phyloP scores from a whole-genome alignment of 306 rosid species.

The Castanea mollissima region DNA sequence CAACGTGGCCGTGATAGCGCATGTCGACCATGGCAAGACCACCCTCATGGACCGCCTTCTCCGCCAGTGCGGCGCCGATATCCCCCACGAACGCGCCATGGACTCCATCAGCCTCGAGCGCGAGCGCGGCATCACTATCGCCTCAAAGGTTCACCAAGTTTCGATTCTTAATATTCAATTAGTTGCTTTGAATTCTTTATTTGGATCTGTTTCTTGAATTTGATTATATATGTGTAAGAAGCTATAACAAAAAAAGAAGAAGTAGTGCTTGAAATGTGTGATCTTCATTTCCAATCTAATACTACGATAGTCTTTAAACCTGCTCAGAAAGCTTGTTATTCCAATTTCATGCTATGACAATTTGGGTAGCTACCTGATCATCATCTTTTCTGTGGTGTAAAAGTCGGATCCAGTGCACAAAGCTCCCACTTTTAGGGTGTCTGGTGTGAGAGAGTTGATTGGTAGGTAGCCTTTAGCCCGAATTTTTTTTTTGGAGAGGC shows the following conservation, averaged over 20 bases:
- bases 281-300: too few relatives aligned
- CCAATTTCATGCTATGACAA: not conserved
- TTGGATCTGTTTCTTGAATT: not conserved
- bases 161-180: not conserved
- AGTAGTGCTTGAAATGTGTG: too few relatives aligned
- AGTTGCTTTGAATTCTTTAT: not conserved
- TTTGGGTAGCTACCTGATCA: not conserved
- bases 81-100: slow-evolving; percentile 98
- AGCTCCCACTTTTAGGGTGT: too few relatives aligned
- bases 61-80: slow-evolving; percentile 97
- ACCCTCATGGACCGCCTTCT: slow-evolving; percentile 98
- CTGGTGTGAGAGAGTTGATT: too few relatives aligned
- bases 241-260: too few relatives aligned
- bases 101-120: slow-evolving; percentile 83
- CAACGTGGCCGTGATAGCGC: slow-evolving; percentile 93
- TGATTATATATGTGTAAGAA: too few relatives aligned
- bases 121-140: slow-evolving; percentile 95
- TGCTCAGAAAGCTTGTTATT: not conserved
- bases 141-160: slow-evolving; percentile 61
- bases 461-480: too few relatives aligned
- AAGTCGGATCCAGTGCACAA: too few relatives aligned
- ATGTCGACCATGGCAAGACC: slow-evolving; percentile 98
- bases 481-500: too few relatives aligned
- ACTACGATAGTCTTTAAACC: too few relatives aligned
- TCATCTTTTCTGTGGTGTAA: not conserved